Conservation (phyloP, 805 yeast genomes). For the Debaryomyces tyrocola region DNA sequence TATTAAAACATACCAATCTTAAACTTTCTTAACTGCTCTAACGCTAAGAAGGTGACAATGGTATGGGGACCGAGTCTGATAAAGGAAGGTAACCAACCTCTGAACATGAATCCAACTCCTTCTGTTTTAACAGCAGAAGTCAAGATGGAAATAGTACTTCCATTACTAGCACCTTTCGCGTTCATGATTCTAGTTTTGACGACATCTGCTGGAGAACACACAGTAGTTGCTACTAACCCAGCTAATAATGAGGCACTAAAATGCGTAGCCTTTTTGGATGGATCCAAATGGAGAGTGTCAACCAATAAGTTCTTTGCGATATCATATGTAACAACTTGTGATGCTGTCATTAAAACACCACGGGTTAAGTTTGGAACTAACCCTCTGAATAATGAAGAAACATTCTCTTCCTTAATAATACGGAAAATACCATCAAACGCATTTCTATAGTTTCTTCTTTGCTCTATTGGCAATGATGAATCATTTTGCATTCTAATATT, state of each 20-base stretch:
- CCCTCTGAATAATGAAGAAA: slow-evolving; percentile 64
- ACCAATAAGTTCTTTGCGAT: slow-evolving; percentile 65
- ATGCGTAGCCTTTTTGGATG: slow-evolving; percentile 66
- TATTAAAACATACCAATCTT: slow-evolving; percentile 45
- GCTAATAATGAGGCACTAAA: slow-evolving; percentile 78
- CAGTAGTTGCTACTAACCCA: slow-evolving; percentile 86
- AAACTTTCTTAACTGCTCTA: slow-evolving; percentile 61
- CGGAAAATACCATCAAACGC: slow-evolving; percentile 74
- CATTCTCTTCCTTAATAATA: slow-evolving; percentile 62
- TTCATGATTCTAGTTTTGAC: slow-evolving; percentile 88
- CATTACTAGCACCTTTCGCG: slow-evolving; percentile 40
- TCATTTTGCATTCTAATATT: slow-evolving; percentile 93
- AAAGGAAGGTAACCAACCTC: slow-evolving; percentile 91
- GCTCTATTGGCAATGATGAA: slow-evolving; percentile 59
- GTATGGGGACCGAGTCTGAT: slow-evolving; percentile 84
- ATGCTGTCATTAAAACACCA: slow-evolving; percentile 86
- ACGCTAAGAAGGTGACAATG: slow-evolving; percentile 64
- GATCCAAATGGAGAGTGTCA: slow-evolving; percentile 48
- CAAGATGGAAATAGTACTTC: slow-evolving; percentile 53
- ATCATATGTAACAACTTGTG: slow-evolving; percentile 88
- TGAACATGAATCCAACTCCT: slow-evolving; percentile 78
- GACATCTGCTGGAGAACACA: slow-evolving; percentile 91
- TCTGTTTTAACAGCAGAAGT: slow-evolving; percentile 58
- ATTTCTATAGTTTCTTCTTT: slow-evolving; percentile 72
- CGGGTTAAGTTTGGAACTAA: slow-evolving; percentile 74